Evolutionary conservation across 768 basidiomycete species (phyloP), one percentile per base, ranked within the genome.

Genomic region (Phylloporus scabripes): DNA sequence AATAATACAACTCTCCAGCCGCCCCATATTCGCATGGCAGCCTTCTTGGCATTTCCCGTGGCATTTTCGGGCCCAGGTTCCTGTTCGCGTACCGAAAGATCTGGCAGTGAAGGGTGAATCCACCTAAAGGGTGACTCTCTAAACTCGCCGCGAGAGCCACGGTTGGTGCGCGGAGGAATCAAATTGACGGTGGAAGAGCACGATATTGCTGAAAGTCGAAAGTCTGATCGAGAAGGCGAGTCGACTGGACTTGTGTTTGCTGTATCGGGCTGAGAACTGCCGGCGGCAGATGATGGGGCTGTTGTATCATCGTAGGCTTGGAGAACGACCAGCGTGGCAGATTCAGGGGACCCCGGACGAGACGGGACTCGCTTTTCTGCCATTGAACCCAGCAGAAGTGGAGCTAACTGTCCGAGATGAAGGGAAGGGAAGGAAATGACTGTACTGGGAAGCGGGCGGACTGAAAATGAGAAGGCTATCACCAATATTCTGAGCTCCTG

Each of bases 1-100:
- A 75, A 67, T 41, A 83, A 49, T 34, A 82, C 71, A 23, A 73
- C 53, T 52, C 63, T 74, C 79, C 83, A 81, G 15, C 83, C 83
- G 38, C 71, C 61, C 66, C 66, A 74, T 26, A 67, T 52, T 24
- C 52, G 48, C 54, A 55, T 55, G n/a, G 45, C 36, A 3, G 52
- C 39, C n/a, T 37, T 51, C 29, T 49, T 54, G 6, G 33, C 50
- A 9, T 45, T 38, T 18, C 28, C 40, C 9, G 45, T 32, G 32
- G 23, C n/a, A 21, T 43, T n/a, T 5, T n/a, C 18, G n/a, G 48
- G 43, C 23, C 42, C 42, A 1, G 26, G 14, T 38, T 46, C 53
- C 3, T 41, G 52, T 23, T 49, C 51, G n/a, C 50, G 44, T 3
- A 23, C 32, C 9, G 65, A 60, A 24, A 56, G 44, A 9, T 60